Percentiles rank a stretch among this genome's conserved stretches.
These are phyloP conservation scores for Sphaerobolus stellatus DNA, from an alignment of 1,284 basidiomycete species.

Conservation along the genomic window DNA sequence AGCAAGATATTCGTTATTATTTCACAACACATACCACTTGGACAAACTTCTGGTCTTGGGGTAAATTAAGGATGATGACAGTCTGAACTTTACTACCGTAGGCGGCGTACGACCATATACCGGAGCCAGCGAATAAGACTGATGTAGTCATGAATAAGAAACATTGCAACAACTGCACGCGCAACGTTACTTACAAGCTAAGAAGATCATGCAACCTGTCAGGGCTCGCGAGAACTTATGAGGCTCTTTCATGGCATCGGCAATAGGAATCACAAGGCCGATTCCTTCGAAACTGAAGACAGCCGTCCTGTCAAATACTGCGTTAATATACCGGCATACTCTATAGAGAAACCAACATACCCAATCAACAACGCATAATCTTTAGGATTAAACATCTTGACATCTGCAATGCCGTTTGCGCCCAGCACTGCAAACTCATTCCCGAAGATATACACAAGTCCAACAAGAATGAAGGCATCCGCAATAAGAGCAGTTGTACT, in stretches of 20 bases:
- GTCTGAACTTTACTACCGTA: slow-evolving; percentile 90
- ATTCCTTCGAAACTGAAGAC: slow-evolving; percentile 99
- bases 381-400: slow-evolving; percentile 85
- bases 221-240: slow-evolving; percentile 88
- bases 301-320: slow-evolving; percentile 65
- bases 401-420: slow-evolving; percentile 72
- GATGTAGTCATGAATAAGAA: slow-evolving; percentile 11
- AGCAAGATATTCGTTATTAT: not conserved
- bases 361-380: slow-evolving; percentile 93
- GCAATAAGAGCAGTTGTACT: slow-evolving; percentile 91
- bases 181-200: slow-evolving; percentile 51
- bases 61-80: slow-evolving; percentile 93
- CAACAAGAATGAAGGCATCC: slow-evolving; percentile 93
- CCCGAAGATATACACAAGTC: slow-evolving; percentile 83
- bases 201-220: slow-evolving; percentile 86
- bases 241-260: slow-evolving; percentile 94
- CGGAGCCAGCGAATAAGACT: slow-evolving; percentile 90
- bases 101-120: slow-evolving; percentile 83
- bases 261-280: slow-evolving; percentile 95
- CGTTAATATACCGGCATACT: not conserved
- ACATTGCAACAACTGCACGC: slow-evolving; percentile 10
- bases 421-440: slow-evolving; percentile 74
- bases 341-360: slow-evolving; percentile 40
- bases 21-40: slow-evolving; percentile 61
- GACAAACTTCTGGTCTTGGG: slow-evolving; percentile 82